These are phyloP conservation scores for Helotiales sp. DNA, from an alignment of 2,329 filamentous ascomycete species.

Conservation along the genomic window DNA sequence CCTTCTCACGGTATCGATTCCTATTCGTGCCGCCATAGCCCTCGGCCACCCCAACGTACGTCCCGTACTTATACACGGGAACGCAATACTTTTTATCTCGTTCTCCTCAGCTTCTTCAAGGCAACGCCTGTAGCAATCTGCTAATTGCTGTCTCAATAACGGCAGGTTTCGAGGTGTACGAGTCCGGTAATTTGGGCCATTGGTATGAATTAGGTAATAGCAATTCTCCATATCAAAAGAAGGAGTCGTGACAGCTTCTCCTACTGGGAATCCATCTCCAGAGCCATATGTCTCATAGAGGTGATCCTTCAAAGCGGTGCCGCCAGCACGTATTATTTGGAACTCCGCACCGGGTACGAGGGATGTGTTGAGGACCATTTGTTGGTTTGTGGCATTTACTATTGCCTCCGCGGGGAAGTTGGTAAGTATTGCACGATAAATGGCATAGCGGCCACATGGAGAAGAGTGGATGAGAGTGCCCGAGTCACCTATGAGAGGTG, in stretches of 20 bases:
- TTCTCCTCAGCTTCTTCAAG: slow-evolving; percentile 12
- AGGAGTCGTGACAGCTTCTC: slow-evolving; percentile 7
- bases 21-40: slow-evolving; percentile 3
- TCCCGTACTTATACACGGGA: slow-evolving; percentile 12
- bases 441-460: slow-evolving; percentile 5
- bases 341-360: neutral
- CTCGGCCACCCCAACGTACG: slow-evolving; percentile 5
- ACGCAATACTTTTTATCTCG: slow-evolving; percentile 8
- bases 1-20: slow-evolving; percentile 5
- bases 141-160: slow-evolving; percentile 13
- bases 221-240: slow-evolving; percentile 9
- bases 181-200: slow-evolving; percentile 5
- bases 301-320: neutral
- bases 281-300: neutral
- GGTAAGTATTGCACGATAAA: slow-evolving; percentile 4
- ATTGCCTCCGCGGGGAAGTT: slow-evolving; percentile 13
- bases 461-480: slow-evolving; percentile 4
- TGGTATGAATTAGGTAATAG: slow-evolving; percentile 10
- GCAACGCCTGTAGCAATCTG: slow-evolving; percentile 14
- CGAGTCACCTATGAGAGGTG: slow-evolving; percentile 1
- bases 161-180: neutral
- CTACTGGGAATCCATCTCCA: slow-evolving; percentile 5
- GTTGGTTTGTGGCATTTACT: slow-evolving; percentile 2
- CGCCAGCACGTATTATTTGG: neutral
- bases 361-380: neutral